phyloP scores from a whole-genome alignment of 306 rosid genomes.

The Acacia acuminata region DNA sequence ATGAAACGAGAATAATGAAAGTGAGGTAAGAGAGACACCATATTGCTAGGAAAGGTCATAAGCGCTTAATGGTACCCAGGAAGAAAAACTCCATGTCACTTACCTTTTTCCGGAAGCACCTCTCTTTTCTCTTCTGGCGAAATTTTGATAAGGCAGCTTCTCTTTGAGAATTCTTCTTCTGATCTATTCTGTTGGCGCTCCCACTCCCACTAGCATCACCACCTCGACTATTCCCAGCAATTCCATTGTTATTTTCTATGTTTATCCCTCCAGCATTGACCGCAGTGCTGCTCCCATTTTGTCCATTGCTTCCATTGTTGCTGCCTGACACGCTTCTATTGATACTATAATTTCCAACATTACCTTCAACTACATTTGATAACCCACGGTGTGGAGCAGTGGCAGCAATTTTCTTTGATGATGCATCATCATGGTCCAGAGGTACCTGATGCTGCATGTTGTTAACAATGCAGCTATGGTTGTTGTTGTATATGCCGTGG shows the following conservation, averaged over 20 bases:
- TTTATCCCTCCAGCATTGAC: constrained; percentile 57
- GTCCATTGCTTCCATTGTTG: constrained; percentile 79
- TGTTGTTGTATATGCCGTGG: constrained; percentile 45
- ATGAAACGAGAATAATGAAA: background rate
- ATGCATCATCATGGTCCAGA: constrained; percentile 47
- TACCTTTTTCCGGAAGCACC: constrained; percentile 82
- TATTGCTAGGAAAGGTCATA: constrained; percentile 10
- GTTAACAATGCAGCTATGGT: constrained; percentile 38
- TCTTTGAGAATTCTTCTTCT: constrained; percentile 60
- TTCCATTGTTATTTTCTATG: constrained; percentile 56
- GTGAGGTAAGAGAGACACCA: background rate
- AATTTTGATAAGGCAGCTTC: constrained; percentile 81
- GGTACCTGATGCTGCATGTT: constrained; percentile 44
- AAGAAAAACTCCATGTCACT: constrained; percentile 7
- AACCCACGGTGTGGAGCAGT: constrained; percentile 66
- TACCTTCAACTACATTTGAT: constrained; percentile 61
- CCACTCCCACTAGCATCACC: constrained; percentile 66
- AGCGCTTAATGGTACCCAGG: background rate
- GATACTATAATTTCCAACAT: constrained; percentile 58
- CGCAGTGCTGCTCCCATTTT: constrained; percentile 64
- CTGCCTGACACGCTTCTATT: constrained; percentile 76
- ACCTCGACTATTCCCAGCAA: constrained; percentile 56
- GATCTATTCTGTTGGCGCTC: constrained; percentile 58
- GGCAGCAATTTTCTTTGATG: constrained; percentile 58
- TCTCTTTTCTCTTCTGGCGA: constrained; percentile 75